A percentile compares a stretch with the other conserved stretches of the same genome.
Conservation (phyloP, 1,284 basidiomycete species). For the Pyrrhoderma lamaoense region DNA sequence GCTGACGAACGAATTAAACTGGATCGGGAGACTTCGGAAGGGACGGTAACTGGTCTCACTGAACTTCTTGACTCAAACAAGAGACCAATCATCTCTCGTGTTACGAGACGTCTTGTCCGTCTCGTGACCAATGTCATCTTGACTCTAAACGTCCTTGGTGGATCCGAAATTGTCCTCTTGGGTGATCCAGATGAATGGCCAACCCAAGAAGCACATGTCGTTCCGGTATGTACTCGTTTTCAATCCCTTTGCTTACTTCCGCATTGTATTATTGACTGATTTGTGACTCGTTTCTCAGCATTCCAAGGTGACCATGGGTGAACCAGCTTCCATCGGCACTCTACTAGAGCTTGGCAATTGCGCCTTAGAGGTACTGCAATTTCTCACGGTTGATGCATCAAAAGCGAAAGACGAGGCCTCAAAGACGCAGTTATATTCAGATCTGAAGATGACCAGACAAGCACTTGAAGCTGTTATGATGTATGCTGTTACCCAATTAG, state of each 20-base stretch:
- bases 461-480: conserved; percentile 65
- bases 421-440: conserved; percentile 21
- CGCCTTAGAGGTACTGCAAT: conserved; percentile 60
- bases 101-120: conserved; percentile 64
- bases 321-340: conserved; percentile 73
- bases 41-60: conserved; percentile 29
- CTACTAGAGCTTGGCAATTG: conserved; percentile 69
- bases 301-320: conserved; percentile 71
- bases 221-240: conserved; percentile 58
- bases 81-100: conserved; percentile 60
- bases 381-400: conserved; percentile 40
- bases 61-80: conserved; percentile 53
- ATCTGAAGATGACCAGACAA: conserved; percentile 51
- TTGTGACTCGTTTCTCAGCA: conserved; percentile 42
- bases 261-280: conserved; percentile 7
- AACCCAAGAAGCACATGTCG: conserved; percentile 54
- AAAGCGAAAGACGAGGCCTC: neutral
- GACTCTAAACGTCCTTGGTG: conserved; percentile 65
- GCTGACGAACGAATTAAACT: conserved; percentile 61
- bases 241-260: conserved; percentile 15
- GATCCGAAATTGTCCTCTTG: conserved; percentile 60
- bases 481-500: conserved; percentile 73
- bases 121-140: conserved; percentile 63
- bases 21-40: conserved; percentile 45
- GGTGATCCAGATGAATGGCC: conserved; percentile 67